Base-by-base conservation (phyloP, 2,329 filamentous ascomycete species). In the Colletotrichum sp. region DNA sequence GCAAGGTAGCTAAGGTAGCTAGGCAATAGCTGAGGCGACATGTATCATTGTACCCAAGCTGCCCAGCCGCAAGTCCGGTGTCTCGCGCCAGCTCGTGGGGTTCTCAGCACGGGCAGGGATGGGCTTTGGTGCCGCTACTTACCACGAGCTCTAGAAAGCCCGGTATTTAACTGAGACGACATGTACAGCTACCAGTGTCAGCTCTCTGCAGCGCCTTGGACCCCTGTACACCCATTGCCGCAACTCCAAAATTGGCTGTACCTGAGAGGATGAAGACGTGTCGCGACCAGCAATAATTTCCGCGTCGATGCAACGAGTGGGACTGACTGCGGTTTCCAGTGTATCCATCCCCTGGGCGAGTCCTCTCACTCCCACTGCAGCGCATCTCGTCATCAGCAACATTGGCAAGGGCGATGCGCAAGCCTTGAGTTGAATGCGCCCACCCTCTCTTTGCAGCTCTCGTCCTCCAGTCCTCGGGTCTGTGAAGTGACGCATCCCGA, bases 371-470 rank as follows among this genome's bases (percentile, higher is more conserved):
- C 21, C 36, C 36, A 31, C 29, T 47, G 55, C 58, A 47, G 65
- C 57, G 59, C 66, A 64, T 51, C 43, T 51, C 59, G 31, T 31
- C 69, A 43, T 47, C 58, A 36, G 47, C 51, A 24, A 21, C 51
- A 12, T 31, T 16, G 43, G 38, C 43, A 51, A 51, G 11, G 61
- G 67, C 67, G 36, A 71, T 73, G 67, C 54, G 33, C 55, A 66
- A 36, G 24, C 38, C 33, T 31, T 66, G 33, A 73, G 43, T 70
- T 66, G 67, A 73, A 43, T 57, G 54, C 61, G 71, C 67, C 51
- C 38, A 55, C 54, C 58, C 61, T 36, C 55, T 66, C 51, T 27
- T 34, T 36, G 16, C 55, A 34, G 43, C 21, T 57, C 18, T 27
- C 27, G 24, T 51, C 34, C 24, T 51, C 21, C 54, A 24, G n/a